These are phyloP conservation scores for Nectriaceae sp. DNA, from an alignment of 2,329 filamentous ascomycete genomes.

Conservation along the genomic window DNA sequence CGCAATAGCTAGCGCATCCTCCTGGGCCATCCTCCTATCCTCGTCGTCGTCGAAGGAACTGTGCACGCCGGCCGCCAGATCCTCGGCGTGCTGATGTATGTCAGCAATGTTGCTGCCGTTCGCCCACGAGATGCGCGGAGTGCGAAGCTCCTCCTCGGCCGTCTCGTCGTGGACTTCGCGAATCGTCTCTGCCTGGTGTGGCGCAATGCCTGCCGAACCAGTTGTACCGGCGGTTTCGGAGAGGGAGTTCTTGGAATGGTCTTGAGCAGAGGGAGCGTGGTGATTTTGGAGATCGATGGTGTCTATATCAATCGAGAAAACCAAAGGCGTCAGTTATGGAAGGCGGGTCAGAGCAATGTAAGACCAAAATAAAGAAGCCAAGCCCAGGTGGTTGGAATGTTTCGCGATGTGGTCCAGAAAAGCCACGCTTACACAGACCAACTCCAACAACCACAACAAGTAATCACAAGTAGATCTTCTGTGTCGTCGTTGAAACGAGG, in stretches of 20 bases:
- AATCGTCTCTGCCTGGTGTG: slow-evolving; percentile 84
- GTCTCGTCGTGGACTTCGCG: slow-evolving; percentile 78
- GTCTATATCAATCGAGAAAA: slow-evolving; percentile 54
- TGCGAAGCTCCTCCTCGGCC: slow-evolving; percentile 69
- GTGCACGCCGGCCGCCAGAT: slow-evolving; percentile 41
- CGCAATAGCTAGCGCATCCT: slow-evolving; percentile 61
- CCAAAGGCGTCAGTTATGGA: slow-evolving; percentile 19
- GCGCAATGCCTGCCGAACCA: slow-evolving; percentile 57
- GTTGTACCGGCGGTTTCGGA: slow-evolving; percentile 42
- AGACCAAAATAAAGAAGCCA: slow-evolving; percentile 18
- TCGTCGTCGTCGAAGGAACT: slow-evolving; percentile 25
- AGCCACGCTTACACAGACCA: neutral
- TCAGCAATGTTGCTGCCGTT: slow-evolving; percentile 45
- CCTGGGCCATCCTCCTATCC: slow-evolving; percentile 38
- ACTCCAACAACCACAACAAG: neutral
- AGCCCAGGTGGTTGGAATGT: slow-evolving; percentile 29
- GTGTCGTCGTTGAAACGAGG: neutral
- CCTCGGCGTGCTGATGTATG: slow-evolving; percentile 48
- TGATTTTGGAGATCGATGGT: slow-evolving; percentile 93
- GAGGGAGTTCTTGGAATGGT: slow-evolving; percentile 56
- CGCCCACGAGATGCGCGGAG: slow-evolving; percentile 60
- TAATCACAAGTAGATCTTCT: neutral
- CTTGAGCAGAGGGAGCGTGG: slow-evolving; percentile 78
- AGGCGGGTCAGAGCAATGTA: slow-evolving; percentile 4
- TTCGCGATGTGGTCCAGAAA: slow-evolving; percentile 15